Evolutionary conservation across 345 rosid species (phyloP).

Genomic region (Brassica juncea): DNA sequence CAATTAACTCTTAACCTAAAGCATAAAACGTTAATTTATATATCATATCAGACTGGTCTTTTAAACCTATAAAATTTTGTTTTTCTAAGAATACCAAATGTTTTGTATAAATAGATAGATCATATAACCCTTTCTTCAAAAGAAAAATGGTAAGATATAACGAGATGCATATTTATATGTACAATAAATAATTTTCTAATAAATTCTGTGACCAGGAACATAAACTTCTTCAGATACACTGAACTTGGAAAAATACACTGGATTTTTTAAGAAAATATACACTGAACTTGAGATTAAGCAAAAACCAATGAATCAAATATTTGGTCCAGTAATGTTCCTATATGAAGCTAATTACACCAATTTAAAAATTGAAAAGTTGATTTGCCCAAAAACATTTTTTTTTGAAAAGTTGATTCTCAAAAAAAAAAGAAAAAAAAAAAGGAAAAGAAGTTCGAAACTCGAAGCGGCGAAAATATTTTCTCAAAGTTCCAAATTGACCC

Average conservation of each 20-base stretch:
- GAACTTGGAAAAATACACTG: neutral
- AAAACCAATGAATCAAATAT: neutral
- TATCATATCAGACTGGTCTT: neutral
- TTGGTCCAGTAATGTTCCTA: neutral
- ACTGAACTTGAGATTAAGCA: constrained; percentile 1
- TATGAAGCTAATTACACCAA: neutral
- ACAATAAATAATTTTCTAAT: neutral
- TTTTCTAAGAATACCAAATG: neutral
- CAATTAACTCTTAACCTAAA: neutral
- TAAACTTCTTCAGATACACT: neutral
- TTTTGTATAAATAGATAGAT: neutral
- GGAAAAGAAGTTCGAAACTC: neutral
- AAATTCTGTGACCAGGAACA: neutral
- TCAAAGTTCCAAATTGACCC: constrained; percentile 25
- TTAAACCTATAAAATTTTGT: neutral
- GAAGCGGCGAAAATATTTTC: constrained; percentile 33
- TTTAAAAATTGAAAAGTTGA: too few relatives aligned
- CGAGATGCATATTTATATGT: neutral
- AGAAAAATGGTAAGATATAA: neutral
- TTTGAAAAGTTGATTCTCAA: neutral
- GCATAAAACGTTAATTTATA: neutral
- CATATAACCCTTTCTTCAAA: neutral
- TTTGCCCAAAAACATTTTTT: too few relatives aligned
- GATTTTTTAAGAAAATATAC: neutral
- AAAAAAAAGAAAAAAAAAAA: neutral